Conservation (phyloP, 2,329 filamentous ascomycete species). For the Colletotrichum eremochloae region DNA sequence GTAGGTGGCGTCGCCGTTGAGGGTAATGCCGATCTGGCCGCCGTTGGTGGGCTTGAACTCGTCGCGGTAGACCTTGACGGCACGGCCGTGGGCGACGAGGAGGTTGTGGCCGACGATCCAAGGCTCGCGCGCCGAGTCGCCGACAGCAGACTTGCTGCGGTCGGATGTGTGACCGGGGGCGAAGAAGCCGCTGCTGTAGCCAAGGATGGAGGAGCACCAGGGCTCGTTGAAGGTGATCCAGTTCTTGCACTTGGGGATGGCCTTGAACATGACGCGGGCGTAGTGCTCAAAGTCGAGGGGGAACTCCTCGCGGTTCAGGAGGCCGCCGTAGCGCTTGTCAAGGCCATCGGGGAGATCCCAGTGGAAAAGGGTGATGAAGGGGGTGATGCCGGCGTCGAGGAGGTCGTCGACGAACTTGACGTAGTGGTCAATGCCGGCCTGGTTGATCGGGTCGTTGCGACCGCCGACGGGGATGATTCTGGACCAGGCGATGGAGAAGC, state of each 20-base stretch:
- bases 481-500: slow-evolving; percentile 88
- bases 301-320: slow-evolving; percentile 86
- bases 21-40: slow-evolving; percentile 87
- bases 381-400: slow-evolving; percentile 80
- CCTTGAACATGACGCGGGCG: slow-evolving; percentile 80
- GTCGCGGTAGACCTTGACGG: slow-evolving; percentile 85
- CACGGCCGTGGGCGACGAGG: slow-evolving; percentile 82
- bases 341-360: slow-evolving; percentile 88
- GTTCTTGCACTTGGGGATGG: slow-evolving; percentile 82
- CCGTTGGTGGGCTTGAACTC: slow-evolving; percentile 81
- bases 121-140: slow-evolving; percentile 81
- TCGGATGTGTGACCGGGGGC: slow-evolving; percentile 88
- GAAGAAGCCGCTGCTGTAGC: slow-evolving; percentile 82
- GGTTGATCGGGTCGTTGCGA: slow-evolving; percentile 84
- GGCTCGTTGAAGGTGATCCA: slow-evolving; percentile 96
- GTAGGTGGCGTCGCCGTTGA: slow-evolving; percentile 87
- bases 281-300: slow-evolving; percentile 85
- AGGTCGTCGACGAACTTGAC: slow-evolving; percentile 83
- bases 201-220: slow-evolving; percentile 85
- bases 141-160: slow-evolving; percentile 76
- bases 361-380: slow-evolving; percentile 87
- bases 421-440: slow-evolving; percentile 83
- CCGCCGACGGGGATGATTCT: slow-evolving; percentile 89
- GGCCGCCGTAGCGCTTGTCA: slow-evolving; percentile 84
- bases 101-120: slow-evolving; percentile 88